Percentiles rank a stretch among this genome's conserved stretches.
Conservation (phyloP, 352 stramenopile genomes). For the Globisporangium alternatum region DNA sequence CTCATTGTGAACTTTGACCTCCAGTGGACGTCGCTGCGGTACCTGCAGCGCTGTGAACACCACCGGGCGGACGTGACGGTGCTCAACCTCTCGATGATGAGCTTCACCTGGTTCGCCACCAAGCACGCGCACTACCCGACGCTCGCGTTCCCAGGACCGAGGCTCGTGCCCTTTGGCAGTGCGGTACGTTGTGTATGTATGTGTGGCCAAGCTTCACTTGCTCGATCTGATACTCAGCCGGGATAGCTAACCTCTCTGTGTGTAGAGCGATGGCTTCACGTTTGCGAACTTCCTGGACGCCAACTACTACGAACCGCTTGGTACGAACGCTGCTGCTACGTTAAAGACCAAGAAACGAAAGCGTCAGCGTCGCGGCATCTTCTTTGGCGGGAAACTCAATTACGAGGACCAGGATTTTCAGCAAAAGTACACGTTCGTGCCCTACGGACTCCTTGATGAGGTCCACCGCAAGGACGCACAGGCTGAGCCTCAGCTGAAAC, state of each 20-base stretch:
- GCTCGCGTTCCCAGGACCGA: conserved; percentile 58
- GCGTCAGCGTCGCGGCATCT: conserved; percentile 45
- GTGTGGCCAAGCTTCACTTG: background rate
- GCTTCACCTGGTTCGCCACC: conserved; percentile 71
- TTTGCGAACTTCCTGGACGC: conserved; percentile 41
- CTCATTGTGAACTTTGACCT: conserved; percentile 92
- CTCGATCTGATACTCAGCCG: background rate
- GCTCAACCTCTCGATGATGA: conserved; percentile 92
- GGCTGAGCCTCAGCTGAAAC: conserved; percentile 2
- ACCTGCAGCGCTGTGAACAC: conserved; percentile 89
- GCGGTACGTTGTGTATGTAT: conserved; percentile 21
- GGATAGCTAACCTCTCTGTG: background rate
- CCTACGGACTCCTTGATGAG: conserved; percentile 57
- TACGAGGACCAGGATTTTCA: conserved; percentile 58
- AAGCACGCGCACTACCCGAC: conserved; percentile 72
- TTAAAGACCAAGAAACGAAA: background rate
- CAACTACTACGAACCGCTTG: conserved; percentile 31
- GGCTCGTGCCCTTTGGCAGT: conserved; percentile 36
- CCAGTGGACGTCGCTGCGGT: conserved; percentile 90
- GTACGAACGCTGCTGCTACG: background rate
- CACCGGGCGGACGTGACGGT: conserved; percentile 67
- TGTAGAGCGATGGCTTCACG: conserved; percentile 45
- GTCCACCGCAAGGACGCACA: conserved; percentile 26
- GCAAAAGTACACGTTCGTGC: conserved; percentile 42
- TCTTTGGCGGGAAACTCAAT: conserved; percentile 81